A percentile compares a stretch with the other conserved stretches of the same genome.
Conservation (phyloP, 257 asterid genomes). For the Linderniella brevidens region DNA sequence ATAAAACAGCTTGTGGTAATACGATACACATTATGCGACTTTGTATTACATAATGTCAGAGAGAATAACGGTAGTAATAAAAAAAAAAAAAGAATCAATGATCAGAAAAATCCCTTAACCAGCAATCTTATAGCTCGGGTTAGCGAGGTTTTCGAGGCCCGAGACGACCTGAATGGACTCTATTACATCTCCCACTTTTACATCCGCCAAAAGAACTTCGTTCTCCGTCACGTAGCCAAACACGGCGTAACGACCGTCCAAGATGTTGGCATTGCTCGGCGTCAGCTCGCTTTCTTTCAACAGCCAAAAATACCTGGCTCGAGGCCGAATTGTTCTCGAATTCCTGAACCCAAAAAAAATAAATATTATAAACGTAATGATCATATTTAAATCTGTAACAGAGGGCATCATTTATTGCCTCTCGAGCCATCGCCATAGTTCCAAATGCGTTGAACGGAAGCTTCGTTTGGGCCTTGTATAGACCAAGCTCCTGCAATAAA, state of each 20-base stretch:
- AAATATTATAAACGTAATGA: background rate
- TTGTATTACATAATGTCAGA: too few species aligned
- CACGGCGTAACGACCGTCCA: conserved; percentile 89
- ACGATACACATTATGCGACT: too few species aligned
- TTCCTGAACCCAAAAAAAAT: conserved; percentile 32
- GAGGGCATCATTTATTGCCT: conserved; percentile 23
- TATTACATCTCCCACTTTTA: conserved; percentile 92
- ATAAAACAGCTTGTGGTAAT: too few species aligned
- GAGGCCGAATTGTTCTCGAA: conserved; percentile 92
- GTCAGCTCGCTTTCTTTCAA: conserved; percentile 96
- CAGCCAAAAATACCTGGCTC: conserved; percentile 94
- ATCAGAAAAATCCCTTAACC: conserved; percentile 41
- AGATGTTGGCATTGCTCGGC: conserved; percentile 91
- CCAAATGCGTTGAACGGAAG: conserved; percentile 98
- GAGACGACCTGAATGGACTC: conserved; percentile 81
- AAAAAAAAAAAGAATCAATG: too few species aligned
- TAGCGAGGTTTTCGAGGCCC: conserved; percentile 81
- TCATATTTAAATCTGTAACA: background rate
- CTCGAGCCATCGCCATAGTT: conserved; percentile 99
- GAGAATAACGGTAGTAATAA: too few species aligned
- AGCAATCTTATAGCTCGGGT: conserved; percentile 97
- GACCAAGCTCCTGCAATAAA: conserved; percentile 66
- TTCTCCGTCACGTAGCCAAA: conserved; percentile 77
- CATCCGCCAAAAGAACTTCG: conserved; percentile 76
- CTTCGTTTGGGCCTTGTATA: conserved; percentile 93